Evolutionary conservation across 164 flowering plant genomes (phyloP), one percentile per base, ranked within the genome.

Genomic region (Brasenia schreberi): DNA sequence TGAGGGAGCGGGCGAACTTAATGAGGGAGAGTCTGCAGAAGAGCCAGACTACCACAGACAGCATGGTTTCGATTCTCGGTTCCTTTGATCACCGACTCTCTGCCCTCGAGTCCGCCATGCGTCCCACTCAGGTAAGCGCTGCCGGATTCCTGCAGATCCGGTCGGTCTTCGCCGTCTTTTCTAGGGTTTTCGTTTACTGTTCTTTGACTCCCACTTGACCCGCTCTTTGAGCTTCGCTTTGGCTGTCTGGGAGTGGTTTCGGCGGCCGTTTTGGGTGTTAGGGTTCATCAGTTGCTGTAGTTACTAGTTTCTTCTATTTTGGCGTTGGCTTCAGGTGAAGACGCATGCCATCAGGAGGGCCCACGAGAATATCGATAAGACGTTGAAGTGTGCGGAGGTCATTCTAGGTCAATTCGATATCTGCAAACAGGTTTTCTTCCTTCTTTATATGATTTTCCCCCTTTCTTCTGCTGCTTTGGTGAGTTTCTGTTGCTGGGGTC

Each of bases 11-110:
- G 77, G 89, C 88, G 3, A 76, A 73, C 0, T 73, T 73, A 73
- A 81, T 90, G 81, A 73, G 88, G 56, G 98, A 93, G 12, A 81
- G 96, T 42, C 78, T 93, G 52, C 88, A 80, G 59, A 88, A 87
- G 82, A 88, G 98, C 80, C 98, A 93, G 70, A 79, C 86, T 23
- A 80, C 81, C 69, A 93, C 98, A 5, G 90, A 88, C 62, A 86
- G 68, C 73, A 84, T 93, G 88, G 96, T 90, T 67, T 45, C 87
- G 43, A 89, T 88, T 66, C 85, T 93, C 33, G 97, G 98, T 18
- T 93, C 98, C 65, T 92, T 92, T 71, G 98, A 92, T 65, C 88
- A 88, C 77, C 96, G 98, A 42, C 92, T 92, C 75, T 93, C 98
- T 61, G 92, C 92, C n/a, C 88, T 93, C 43, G 97, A 93, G 67